Evolutionary conservation across 371 early-diverging fungal species (phyloP).

Genomic region (Apophysomyces ossiformis): DNA sequence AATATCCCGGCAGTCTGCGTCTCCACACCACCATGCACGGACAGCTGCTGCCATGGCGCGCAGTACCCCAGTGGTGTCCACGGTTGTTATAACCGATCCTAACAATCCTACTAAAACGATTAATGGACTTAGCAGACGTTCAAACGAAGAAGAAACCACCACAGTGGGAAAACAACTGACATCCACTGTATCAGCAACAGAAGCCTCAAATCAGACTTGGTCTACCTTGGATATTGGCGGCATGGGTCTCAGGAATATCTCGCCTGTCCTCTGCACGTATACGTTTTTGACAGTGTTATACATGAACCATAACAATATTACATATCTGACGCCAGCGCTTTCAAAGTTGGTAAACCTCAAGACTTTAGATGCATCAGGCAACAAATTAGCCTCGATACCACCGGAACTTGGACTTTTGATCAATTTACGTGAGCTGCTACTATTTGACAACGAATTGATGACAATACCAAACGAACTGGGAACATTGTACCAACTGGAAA

Average conservation of each 20-base stretch:
- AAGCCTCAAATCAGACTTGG: constrained; percentile 61
- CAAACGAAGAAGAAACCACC: constrained; percentile 13
- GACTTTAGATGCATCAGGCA: constrained; percentile 89
- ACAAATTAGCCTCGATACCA: constrained; percentile 87
- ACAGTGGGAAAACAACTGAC: constrained; percentile 27
- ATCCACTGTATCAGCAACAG: neutral
- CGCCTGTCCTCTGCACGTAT: constrained; percentile 76
- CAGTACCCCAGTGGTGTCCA: constrained; percentile 49
- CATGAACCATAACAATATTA: constrained; percentile 92
- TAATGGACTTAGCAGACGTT: constrained; percentile 17
- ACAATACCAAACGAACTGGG: constrained; percentile 94
- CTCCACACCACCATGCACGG: constrained; percentile 91
- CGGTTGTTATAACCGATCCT: constrained; percentile 66
- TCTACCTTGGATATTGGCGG: constrained; percentile 90
- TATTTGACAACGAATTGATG: constrained; percentile 94
- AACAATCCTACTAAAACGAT: constrained; percentile 60
- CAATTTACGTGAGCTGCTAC: constrained; percentile 82
- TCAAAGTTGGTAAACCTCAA: constrained; percentile 67
- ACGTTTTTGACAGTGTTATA: constrained; percentile 89
- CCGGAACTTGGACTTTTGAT: constrained; percentile 90
- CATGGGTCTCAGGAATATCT: constrained; percentile 86
- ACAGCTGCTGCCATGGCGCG: constrained; percentile 71
- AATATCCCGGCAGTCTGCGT: constrained; percentile 74
- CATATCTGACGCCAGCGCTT: constrained; percentile 76
- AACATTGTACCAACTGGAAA: constrained; percentile 90